Percentiles rank a stretch among this genome's conserved stretches.
These are phyloP conservation scores for Diplogelasinospora grovesii DNA, from an alignment of 495 filamentous ascomycete species.

Conservation along the genomic window DNA sequence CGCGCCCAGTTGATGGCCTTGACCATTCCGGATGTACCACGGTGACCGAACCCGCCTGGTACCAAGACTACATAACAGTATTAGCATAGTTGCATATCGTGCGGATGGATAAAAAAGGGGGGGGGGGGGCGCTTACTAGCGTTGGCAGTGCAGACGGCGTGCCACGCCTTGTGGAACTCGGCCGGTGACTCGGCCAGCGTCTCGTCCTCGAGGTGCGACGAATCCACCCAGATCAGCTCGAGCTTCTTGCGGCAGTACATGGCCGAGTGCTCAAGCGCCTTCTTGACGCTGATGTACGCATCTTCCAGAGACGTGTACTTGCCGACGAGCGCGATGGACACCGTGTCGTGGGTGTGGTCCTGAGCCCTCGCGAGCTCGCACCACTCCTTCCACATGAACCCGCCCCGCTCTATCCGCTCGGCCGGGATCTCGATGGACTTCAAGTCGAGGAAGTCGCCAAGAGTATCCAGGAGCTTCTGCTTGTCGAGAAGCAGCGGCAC, in stretches of 20 bases:
- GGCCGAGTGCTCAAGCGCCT: slow-evolving; percentile 81
- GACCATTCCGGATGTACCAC: slow-evolving; percentile 87
- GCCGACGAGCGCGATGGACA: slow-evolving; percentile 82
- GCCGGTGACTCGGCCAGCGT: slow-evolving; percentile 53
- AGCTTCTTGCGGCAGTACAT: slow-evolving; percentile 82
- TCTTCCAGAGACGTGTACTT: slow-evolving; percentile 84
- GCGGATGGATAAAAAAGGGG: background rate
- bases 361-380: slow-evolving; percentile 45
- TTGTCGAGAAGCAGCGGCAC: slow-evolving; percentile 83
- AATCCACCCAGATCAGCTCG: slow-evolving; percentile 75
- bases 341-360: slow-evolving; percentile 56
- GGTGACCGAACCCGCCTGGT: slow-evolving; percentile 77
- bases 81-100: too few relatives aligned
- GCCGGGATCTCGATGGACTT: slow-evolving; percentile 42
- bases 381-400: slow-evolving; percentile 64
- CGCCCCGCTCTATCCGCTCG: slow-evolving; percentile 54
- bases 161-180: slow-evolving; percentile 86
- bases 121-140: slow-evolving; percentile 5
- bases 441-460: slow-evolving; percentile 56
- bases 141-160: slow-evolving; percentile 43
- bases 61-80: slow-evolving; percentile 39
- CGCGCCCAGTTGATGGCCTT: slow-evolving; percentile 75
- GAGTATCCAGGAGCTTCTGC: slow-evolving; percentile 60
- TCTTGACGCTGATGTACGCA: slow-evolving; percentile 69
- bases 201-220: slow-evolving; percentile 68